Evolutionary conservation across 768 basidiomycete genomes (phyloP).

Genomic region (Auricularia heimuer): DNA sequence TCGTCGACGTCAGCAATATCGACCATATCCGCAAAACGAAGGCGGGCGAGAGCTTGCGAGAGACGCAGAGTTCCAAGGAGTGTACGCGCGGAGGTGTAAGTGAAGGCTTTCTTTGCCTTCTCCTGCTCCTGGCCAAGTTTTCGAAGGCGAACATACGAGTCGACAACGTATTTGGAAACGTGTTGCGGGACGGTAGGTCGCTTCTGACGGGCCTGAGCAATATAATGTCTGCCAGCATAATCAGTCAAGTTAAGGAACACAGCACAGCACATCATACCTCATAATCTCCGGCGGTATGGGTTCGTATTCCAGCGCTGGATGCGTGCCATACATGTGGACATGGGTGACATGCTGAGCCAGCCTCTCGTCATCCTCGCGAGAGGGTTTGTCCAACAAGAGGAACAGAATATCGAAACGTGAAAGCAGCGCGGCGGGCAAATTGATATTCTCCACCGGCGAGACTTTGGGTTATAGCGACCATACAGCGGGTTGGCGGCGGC

Average conservation of each 20-base stretch:
- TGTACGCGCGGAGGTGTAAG: constrained; percentile 93
- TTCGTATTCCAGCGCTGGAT: constrained; percentile 78
- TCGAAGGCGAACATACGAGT: constrained; percentile 90
- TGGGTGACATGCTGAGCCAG: constrained; percentile 95
- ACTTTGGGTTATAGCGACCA: constrained; percentile 95
- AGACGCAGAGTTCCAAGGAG: constrained; percentile 90
- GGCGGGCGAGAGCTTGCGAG: constrained; percentile 86
- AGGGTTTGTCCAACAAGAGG: constrained; percentile 93
- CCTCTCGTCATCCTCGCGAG: constrained; percentile 89
- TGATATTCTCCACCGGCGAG: constrained; percentile 98
- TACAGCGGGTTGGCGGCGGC: constrained; percentile 98
- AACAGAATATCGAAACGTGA: constrained; percentile 96
- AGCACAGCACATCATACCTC: constrained; percentile 43
- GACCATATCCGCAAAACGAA: constrained; percentile 76
- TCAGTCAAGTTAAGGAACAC: constrained; percentile 4
- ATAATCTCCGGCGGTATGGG: constrained; percentile 80
- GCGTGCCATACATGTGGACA: constrained; percentile 92
- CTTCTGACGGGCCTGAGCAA: constrained; percentile 78
- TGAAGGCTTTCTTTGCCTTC: constrained; percentile 76
- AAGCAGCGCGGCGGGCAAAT: constrained; percentile 89
- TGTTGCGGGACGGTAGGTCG: constrained; percentile 83
- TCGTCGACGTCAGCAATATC: constrained; percentile 88
- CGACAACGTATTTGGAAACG: constrained; percentile 89
- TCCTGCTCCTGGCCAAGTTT: constrained; percentile 89
- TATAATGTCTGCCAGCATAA: constrained; percentile 64